These are phyloP conservation scores for Malassezia arunalokei DNA, from an alignment of 1,284 basidiomycete species.

Conservation along the genomic window DNA sequence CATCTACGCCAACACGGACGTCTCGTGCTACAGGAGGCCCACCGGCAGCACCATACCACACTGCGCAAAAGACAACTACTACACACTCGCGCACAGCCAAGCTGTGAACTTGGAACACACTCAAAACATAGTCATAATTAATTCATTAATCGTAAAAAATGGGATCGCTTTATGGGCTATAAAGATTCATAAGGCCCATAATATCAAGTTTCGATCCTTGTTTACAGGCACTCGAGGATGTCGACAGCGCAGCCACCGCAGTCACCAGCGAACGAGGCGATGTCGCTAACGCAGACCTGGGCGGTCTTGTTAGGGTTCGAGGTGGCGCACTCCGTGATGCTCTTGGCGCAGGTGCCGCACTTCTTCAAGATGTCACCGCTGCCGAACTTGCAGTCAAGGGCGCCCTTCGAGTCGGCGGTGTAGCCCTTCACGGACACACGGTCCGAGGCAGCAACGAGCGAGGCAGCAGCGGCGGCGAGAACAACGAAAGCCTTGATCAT, in stretches of 20 bases:
- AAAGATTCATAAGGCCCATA: no score
- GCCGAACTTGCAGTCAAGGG: conserved; percentile 12
- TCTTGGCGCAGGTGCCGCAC: conserved; percentile 12
- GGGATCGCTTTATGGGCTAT: no score
- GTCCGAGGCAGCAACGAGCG: background rate
- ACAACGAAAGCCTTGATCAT: conserved; percentile 8
- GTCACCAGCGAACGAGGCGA: conserved; percentile 5
- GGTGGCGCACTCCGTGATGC: conserved; percentile 9
- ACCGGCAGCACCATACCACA: no score
- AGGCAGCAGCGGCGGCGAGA: background rate
- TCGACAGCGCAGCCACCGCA: conserved; percentile 13
- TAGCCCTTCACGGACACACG: conserved; percentile 8
- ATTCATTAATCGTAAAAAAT: no score
- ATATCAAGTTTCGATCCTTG: no score
- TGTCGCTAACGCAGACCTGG: background rate
- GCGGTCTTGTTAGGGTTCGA: background rate
- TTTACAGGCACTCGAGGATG: conserved; percentile 13
- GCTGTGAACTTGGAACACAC: no score
- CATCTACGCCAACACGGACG: no score
- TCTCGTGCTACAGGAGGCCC: no score
- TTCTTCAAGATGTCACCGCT: conserved; percentile 10
- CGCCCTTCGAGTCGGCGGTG: background rate
- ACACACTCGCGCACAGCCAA: no score
- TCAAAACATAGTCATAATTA: no score
- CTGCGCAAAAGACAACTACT: no score